Conservation (phyloP, 305 asterid genomes). For the Rubia occidens region DNA sequence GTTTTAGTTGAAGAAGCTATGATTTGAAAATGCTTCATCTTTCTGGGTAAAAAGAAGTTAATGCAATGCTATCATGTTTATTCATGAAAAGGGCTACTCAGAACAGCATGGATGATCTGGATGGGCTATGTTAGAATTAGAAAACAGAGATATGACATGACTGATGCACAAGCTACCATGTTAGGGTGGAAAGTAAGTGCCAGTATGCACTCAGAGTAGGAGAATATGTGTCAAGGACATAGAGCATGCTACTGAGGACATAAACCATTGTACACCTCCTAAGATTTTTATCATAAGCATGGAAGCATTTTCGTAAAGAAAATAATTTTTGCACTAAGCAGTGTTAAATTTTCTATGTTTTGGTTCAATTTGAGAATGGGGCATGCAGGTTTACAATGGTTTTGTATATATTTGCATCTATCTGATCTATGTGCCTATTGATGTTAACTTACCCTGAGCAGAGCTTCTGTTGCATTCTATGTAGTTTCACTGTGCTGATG, state of each 20-base stretch:
- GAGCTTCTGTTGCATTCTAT: constrained; percentile 22
- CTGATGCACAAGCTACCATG: background rate
- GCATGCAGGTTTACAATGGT: background rate
- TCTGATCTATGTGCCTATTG: background rate
- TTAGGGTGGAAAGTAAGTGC: background rate
- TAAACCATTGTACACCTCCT: background rate
- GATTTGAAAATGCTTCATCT: background rate
- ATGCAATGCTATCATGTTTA: background rate
- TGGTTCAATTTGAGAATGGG: background rate
- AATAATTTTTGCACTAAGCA: background rate
- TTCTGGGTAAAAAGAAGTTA: background rate
- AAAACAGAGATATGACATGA: background rate
- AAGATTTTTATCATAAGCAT: background rate
- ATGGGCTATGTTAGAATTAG: background rate
- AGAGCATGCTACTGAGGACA: background rate
- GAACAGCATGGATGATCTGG: background rate
- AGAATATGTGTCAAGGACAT: background rate
- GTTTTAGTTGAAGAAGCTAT: background rate
- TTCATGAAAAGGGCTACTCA: background rate
- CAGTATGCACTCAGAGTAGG: background rate
- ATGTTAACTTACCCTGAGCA: background rate
- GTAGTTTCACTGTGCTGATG: constrained; percentile 61
- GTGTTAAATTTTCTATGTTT: background rate
- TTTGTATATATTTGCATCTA: background rate
- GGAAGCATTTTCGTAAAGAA: background rate